A percentile compares a stretch with the other conserved stretches of the same genome.
Evolutionary conservation across 2,329 filamentous ascomycete species (phyloP).

Genomic region (Penicillium decumbens): DNA sequence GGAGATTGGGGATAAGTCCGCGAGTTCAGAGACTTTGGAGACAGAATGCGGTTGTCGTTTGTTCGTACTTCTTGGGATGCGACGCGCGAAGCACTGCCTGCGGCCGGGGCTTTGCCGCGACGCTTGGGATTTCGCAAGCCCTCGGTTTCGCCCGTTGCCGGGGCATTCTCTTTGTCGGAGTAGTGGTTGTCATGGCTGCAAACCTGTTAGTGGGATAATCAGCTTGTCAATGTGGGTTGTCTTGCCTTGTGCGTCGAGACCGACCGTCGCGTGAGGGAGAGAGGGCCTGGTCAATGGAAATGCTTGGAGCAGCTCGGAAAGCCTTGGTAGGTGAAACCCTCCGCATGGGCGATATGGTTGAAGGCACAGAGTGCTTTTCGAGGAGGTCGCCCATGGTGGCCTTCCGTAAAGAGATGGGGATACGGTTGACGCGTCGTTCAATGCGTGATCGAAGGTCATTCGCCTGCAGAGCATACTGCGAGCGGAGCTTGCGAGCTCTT

Average conservation of each 20-base stretch:
- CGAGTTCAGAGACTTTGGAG: constrained; percentile 77
- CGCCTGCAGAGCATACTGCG: constrained; percentile 83
- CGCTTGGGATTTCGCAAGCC: constrained; percentile 68
- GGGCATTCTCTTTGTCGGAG: constrained; percentile 71
- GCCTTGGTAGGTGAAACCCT: constrained; percentile 29
- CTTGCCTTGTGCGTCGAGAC: constrained; percentile 33
- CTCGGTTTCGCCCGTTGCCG: constrained; percentile 34
- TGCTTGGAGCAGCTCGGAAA: constrained; percentile 26
- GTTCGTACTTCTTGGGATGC: constrained; percentile 43
- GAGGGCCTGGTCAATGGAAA: constrained; percentile 29
- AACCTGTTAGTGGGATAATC: constrained; percentile 1
- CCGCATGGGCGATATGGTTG: constrained; percentile 30
- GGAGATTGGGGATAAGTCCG: constrained; percentile 60
- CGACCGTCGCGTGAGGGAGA: constrained; percentile 29
- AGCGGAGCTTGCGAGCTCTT: constrained; percentile 77
- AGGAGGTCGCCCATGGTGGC: constrained; percentile 78
- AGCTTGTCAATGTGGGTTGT: constrained; percentile 7
- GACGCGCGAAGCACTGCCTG: constrained; percentile 37
- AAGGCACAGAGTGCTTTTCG: constrained; percentile 45
- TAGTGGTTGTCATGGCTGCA: constrained; percentile 59
- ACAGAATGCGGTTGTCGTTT: constrained; percentile 61
- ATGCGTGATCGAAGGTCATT: constrained; percentile 79
- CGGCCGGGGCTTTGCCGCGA: constrained; percentile 43
- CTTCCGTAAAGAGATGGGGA: constrained; percentile 73
- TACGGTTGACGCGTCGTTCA: constrained; percentile 88